A percentile compares a stretch with the other conserved stretches of the same genome.
Evolutionary conservation across 2,329 filamentous ascomycete genomes (phyloP).

Genomic region (Pyricularia sp.): DNA sequence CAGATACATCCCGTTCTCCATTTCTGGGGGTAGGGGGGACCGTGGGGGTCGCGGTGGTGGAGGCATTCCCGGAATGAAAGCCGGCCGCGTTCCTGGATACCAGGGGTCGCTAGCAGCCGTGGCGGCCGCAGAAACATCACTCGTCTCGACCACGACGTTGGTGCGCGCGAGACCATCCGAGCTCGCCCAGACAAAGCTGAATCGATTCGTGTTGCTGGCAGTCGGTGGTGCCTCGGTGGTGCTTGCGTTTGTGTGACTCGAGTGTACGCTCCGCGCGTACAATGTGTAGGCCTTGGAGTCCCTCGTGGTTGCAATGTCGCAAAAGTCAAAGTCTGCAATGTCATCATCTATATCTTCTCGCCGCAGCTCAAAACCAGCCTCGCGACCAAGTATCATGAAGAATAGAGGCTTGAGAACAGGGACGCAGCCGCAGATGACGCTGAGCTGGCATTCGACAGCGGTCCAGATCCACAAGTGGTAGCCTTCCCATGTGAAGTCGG

Average conservation of each 20-base stretch:
- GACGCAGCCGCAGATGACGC: slow-evolving; percentile 26
- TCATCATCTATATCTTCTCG: not conserved
- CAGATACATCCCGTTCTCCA: not conserved
- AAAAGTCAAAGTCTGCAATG: not conserved
- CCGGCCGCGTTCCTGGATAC: not conserved
- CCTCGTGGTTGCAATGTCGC: not conserved
- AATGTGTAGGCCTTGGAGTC: not conserved
- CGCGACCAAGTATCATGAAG: not conserved
- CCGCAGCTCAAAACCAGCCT: not conserved
- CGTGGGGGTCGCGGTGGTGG: not conserved
- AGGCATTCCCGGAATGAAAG: not conserved
- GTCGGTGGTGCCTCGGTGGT: not conserved
- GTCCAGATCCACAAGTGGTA: slow-evolving; percentile 29
- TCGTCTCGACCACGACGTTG: not conserved
- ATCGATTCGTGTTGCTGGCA: not conserved
- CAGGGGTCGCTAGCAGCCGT: not conserved
- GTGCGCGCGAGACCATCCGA: not conserved
- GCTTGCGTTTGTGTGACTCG: not conserved
- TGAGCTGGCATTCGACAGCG: slow-evolving; percentile 26
- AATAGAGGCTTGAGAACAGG: slow-evolving; percentile 20
- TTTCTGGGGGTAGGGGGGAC: not conserved
- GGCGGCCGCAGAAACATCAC: not conserved
- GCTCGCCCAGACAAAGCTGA: not conserved
- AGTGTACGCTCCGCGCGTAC: not conserved
- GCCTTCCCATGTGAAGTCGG: slow-evolving; percentile 27